Conservation (phyloP, 768 basidiomycete species). For the Ramaria sp. region DNA sequence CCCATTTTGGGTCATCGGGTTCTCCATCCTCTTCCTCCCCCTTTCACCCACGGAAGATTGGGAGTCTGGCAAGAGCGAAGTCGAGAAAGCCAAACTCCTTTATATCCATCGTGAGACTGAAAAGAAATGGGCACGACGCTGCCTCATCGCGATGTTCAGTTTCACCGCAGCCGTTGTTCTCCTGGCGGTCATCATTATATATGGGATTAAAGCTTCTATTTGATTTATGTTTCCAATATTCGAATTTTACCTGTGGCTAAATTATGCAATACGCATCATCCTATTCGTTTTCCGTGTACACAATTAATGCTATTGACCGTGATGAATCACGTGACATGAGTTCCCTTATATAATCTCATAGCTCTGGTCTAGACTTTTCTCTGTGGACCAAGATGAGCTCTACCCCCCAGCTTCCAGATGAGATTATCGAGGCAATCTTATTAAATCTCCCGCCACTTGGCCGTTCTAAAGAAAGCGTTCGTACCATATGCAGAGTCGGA, state of each 20-base stretch:
- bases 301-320: too few species aligned
- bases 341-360: background rate
- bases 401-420: slow-evolving; percentile 3
- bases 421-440: slow-evolving; percentile 4
- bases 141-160: slow-evolving; percentile 40
- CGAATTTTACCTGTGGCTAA: background rate
- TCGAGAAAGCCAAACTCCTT: slow-evolving; percentile 36
- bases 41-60: slow-evolving; percentile 38
- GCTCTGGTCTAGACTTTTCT: too few species aligned
- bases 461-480: background rate
- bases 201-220: background rate
- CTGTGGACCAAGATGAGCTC: background rate
- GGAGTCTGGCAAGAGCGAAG: slow-evolving; percentile 45
- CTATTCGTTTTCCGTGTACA: too few species aligned
- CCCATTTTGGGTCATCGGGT: slow-evolving; percentile 50
- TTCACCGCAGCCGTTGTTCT: slow-evolving; percentile 29
- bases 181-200: slow-evolving; percentile 11
- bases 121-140: slow-evolving; percentile 46
- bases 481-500: background rate
- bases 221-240: background rate
- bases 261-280: too few species aligned
- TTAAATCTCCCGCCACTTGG: background rate
- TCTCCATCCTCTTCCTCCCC: slow-evolving; percentile 43
- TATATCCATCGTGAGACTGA: slow-evolving; percentile 36
- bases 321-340: background rate